Percentiles rank a stretch among this genome's conserved stretches.
These are phyloP conservation scores for Xylariales sp. DNA, from an alignment of 2,329 filamentous ascomycete species.

Conservation along the genomic window DNA sequence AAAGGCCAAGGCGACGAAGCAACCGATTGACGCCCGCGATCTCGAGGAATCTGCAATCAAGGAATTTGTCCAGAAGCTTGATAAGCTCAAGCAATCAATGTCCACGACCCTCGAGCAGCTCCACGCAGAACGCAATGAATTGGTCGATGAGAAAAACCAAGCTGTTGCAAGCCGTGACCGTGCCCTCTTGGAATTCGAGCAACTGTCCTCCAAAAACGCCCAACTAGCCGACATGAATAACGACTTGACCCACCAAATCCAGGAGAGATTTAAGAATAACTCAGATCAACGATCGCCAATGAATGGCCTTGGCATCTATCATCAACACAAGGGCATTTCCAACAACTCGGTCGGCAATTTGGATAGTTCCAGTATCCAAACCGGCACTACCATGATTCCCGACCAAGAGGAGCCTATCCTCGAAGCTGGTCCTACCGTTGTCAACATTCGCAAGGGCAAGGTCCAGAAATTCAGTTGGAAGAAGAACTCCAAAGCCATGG, in stretches of 20 bases:
- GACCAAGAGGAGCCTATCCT: slow-evolving; percentile 63
- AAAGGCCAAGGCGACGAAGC: slow-evolving; percentile 75
- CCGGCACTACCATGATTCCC: slow-evolving; percentile 54
- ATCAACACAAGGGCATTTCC: slow-evolving; percentile 45
- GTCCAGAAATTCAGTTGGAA: slow-evolving; percentile 99
- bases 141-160: slow-evolving; percentile 79
- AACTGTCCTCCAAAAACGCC: slow-evolving; percentile 87
- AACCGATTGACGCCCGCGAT: slow-evolving; percentile 73
- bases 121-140: slow-evolving; percentile 68
- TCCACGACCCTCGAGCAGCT: slow-evolving; percentile 54
- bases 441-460: slow-evolving; percentile 91
- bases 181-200: slow-evolving; percentile 91
- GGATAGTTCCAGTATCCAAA: slow-evolving; percentile 49
- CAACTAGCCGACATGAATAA: slow-evolving; percentile 95
- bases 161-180: slow-evolving; percentile 85
- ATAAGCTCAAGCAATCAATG: slow-evolving; percentile 57
- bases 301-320: slow-evolving; percentile 55
- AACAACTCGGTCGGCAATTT: slow-evolving; percentile 44
- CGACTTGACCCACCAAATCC: slow-evolving; percentile 88
- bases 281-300: slow-evolving; percentile 53
- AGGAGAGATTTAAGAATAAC: slow-evolving; percentile 78
- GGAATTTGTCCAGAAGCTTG: slow-evolving; percentile 75
- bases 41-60: slow-evolving; percentile 89
- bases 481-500: slow-evolving; percentile 89
- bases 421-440: slow-evolving; percentile 81